Evolutionary conservation across 208 protist species (phyloP), one percentile per base, ranked within the genome.

Genomic region (Zelonia costaricensis): DNA sequence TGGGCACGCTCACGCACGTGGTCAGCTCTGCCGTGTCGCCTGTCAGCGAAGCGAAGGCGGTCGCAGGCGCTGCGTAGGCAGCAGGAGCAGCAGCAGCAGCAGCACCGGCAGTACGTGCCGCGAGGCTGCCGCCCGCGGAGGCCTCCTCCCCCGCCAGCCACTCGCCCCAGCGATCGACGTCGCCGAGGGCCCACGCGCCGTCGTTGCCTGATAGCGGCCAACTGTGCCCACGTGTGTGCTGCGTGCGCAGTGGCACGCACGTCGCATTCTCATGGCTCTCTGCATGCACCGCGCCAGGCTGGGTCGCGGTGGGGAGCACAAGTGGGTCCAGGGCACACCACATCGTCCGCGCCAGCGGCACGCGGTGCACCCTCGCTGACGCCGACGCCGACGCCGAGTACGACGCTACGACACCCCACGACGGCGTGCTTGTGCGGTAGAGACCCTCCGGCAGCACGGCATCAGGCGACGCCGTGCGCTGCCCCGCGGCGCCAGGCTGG

Each of bases 291-390:
- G n/a, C n/a, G n/a, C n/a, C n/a, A n/a, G n/a, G n/a, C n/a, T n/a
- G n/a, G n/a, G n/a, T n/a, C n/a, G n/a, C n/a, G n/a, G n/a, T n/a
- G n/a, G n/a, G n/a, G n/a, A 61, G 57, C 58, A 63, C 57, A 15
- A 72, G 20, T 3, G 66, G 66, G 3, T 47, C 60, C 12, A 72
- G 16, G 0, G 31, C 66, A 13, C 49, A 25, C 66, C 66, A 72
- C 3, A 72, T 48, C 5, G 66, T 72, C 3, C 51, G 25, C 1
- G 42, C 25, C 3, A 46, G 57, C 12, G 52, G 57, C 3, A 72
- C 54, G 23, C 48, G 66, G 16, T 54, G 57, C 9, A 39, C 13
- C 18, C 18, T 30, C 40, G 13, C 23, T 15, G 15, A 35, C 15
- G 22, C 8, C 3, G 2, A 22, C n/a, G 4, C 25, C 3, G 6